These are phyloP conservation scores for Pleurotus pulmonarius DNA, from an alignment of 768 basidiomycete genomes.

Conservation along the genomic window DNA sequence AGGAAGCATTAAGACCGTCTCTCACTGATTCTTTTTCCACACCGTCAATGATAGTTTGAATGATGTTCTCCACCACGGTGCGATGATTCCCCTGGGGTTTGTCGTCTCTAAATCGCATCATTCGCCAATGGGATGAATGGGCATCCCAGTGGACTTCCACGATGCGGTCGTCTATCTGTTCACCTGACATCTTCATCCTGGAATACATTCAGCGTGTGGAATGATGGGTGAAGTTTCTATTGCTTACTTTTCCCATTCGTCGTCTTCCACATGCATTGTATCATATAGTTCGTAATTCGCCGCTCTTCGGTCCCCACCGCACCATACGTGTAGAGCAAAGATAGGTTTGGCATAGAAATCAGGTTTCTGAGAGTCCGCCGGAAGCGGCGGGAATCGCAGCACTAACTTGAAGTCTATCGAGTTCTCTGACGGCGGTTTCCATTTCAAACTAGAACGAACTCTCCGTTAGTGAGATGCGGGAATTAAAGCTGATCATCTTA, in stretches of 20 bases:
- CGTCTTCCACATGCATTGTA: constrained; percentile 77
- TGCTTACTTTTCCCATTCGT: constrained; percentile 90
- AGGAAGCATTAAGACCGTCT: constrained; percentile 11
- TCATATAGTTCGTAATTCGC: constrained; percentile 83
- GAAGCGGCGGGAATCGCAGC: constrained; percentile 81
- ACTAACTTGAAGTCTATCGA: constrained; percentile 97
- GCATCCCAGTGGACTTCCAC: constrained; percentile 93
- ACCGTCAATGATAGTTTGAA: constrained; percentile 89
- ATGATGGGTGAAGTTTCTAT: too few relatives aligned
- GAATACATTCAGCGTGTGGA: background rate
- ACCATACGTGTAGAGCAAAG: constrained; percentile 81
- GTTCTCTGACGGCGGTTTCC: constrained; percentile 98
- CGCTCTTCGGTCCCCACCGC: constrained; percentile 56
- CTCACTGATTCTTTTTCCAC: constrained; percentile 85
- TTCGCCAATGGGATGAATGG: constrained; percentile 64
- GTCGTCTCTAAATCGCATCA: constrained; percentile 93
- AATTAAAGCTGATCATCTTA: constrained; percentile 31
- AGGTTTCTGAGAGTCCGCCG: constrained; percentile 50
- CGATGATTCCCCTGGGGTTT: constrained; percentile 91
- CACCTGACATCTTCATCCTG: constrained; percentile 80
- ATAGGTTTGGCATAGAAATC: constrained; percentile 84
- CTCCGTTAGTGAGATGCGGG: constrained; percentile 8
- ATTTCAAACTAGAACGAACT: constrained; percentile 71
- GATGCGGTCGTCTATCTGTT: constrained; percentile 91
- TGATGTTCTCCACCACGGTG: constrained; percentile 80